Conservation (phyloP, 2,329 filamentous ascomycete genomes). For the Aureobasidium sp. region DNA sequence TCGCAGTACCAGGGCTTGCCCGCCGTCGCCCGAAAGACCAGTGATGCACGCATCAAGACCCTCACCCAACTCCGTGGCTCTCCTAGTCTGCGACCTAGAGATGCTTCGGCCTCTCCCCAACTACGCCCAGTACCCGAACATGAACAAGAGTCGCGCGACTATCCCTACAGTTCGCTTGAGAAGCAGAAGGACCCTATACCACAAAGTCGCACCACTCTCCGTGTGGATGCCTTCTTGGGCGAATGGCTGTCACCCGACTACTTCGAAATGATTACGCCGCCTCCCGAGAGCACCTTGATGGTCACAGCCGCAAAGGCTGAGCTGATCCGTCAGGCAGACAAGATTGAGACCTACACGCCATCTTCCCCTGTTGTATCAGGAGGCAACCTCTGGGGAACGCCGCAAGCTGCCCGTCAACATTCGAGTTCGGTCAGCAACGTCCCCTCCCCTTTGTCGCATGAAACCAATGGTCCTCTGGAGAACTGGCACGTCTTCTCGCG, state of each 20-base stretch:
- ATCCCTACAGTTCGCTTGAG: conserved; percentile 20
- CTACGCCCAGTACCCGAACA: conserved; percentile 32
- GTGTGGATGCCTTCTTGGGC: conserved; percentile 85
- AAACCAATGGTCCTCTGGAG: conserved; percentile 21
- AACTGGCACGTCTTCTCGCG: conserved; percentile 32
- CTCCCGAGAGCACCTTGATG: conserved; percentile 81
- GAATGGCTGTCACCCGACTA: conserved; percentile 95
- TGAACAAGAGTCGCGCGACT: conserved; percentile 18
- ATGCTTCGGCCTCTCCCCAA: conserved; percentile 22
- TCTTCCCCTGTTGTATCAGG: conserved; percentile 30
- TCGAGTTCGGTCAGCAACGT: conserved; percentile 16
- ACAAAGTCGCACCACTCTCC: conserved; percentile 53
- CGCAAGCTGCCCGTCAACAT: conserved; percentile 10
- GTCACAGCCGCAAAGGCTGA: conserved; percentile 82
- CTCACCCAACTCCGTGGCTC: conserved; percentile 27
- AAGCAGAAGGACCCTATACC: conserved; percentile 28
- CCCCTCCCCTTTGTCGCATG: neutral
- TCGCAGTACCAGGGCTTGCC: conserved; percentile 52
- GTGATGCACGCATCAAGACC: conserved; percentile 24
- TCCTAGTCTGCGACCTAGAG: conserved; percentile 25
- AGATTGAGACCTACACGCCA: conserved; percentile 41
- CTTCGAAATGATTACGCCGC: conserved; percentile 85
- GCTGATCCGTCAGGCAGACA: conserved; percentile 67
- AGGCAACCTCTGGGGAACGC: conserved; percentile 42
- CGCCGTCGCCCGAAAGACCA: conserved; percentile 23